Conservation (phyloP, 441 rosid species). For the Kokia cookei region DNA sequence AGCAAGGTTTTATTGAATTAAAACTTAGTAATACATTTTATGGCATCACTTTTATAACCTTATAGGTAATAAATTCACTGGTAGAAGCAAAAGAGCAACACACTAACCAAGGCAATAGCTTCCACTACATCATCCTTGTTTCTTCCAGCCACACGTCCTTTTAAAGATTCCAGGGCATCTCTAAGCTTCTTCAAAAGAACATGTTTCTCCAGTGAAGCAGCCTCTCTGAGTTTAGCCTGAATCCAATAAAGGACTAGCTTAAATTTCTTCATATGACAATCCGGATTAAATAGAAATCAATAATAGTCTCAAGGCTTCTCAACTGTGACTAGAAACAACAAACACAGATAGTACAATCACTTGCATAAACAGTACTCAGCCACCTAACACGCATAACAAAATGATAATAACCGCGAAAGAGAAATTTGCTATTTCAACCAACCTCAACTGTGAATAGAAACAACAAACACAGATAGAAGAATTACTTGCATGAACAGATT, state of each 20-base stretch:
- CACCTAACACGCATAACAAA: background rate
- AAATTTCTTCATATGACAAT: background rate
- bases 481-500: too few relatives aligned
- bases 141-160: conserved; percentile 84
- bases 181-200: conserved; percentile 94
- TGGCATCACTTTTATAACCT: background rate
- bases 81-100: background rate
- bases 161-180: conserved; percentile 83
- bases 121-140: conserved; percentile 96
- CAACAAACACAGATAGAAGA: background rate
- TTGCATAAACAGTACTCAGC: background rate
- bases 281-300: background rate
- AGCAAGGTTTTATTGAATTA: background rate
- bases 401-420: background rate
- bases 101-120: conserved; percentile 85
- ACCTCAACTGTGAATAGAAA: background rate
- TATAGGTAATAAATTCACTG: background rate
- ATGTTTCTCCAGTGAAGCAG: conserved; percentile 91
- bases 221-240: conserved; percentile 89
- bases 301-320: background rate
- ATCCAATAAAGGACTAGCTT: conserved; percentile 11
- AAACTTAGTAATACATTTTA: background rate
- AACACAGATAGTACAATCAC: background rate
- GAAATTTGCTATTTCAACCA: background rate
- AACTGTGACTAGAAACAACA: background rate